Evolutionary conservation across 768 basidiomycete genomes (phyloP), one percentile per base, ranked within the genome.

Genomic region (Amanita exitialis): DNA sequence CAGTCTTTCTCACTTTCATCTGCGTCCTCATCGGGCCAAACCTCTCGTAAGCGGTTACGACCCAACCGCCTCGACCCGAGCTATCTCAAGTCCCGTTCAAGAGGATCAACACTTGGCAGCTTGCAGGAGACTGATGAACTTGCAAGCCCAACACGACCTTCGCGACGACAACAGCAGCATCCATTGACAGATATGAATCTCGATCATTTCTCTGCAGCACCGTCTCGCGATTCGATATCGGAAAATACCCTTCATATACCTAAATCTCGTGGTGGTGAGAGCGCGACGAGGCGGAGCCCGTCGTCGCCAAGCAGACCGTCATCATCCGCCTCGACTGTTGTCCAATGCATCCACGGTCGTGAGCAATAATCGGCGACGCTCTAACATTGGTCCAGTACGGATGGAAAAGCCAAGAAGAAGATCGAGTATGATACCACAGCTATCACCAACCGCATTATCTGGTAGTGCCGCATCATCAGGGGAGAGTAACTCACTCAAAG

Each of bases 351-450:
- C 50, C 8, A 51, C 50, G 13, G 50, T 36, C n/a, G 23, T 16
- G 5, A 32, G 13, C 20, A 51, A 51, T 25, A 15, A 7, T 25
- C 60, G 69, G 49, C 58, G 69, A n/a, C 76, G 83, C 35, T 91
- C 90, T 20, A 83, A 82, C 57, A 77, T 89, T 51, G 90, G 89
- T 4, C 77, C 84, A n/a, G 59, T 82, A 62, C 80, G 90, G 32
- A 74, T 69, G 53, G 90, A 91, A 63, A 87, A 86, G 63, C 66
- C 68, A 12, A 71, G 87, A 53, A 72, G 90, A 53, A 75, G 89
- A 52, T 90, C 89, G 35, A 92, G 90, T 60, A 66, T 89, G 71
- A 86, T 91, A 54, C 83, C 83, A n/a, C 78, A 80, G 55, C 73
- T 79, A 44, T 75, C 79, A 13, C 71, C 75, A n/a, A 67, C 62